Base-by-base conservation (phyloP, 495 filamentous ascomycete genomes). In the Tuber aestivum region DNA sequence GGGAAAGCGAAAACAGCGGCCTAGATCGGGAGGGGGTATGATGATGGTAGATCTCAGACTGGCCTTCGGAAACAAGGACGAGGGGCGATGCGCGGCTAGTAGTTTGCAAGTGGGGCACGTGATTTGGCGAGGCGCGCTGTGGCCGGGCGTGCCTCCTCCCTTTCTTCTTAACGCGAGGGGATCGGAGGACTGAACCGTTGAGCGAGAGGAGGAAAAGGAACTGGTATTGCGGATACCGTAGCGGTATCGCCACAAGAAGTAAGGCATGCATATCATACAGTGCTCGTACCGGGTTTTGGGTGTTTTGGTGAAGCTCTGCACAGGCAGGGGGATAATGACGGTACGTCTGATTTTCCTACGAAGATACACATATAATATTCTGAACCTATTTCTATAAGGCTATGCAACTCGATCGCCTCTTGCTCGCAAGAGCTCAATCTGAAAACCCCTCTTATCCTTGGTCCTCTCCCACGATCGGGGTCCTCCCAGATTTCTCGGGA, bases 101-200 rank as follows among this genome's bases (percentile, higher is more conserved):
- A 50, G 71, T 78, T 72, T 74, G 74, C 71, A 44, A 72, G 77
- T 65, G 74, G 73, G 78, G 71, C 78, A 79, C 78, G 78, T 79
- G 78, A 79, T 78, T 72, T 79, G 78, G 78, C 76, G 78, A 65
- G 9, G 56, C 56, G 56, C 56, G 56, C 56, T 65, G n/a, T 65
- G 32, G n/a, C 7, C 32, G 12, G 56, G 56, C 56, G 56, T 65
- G 56, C 32, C 27, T 65, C 23, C 48, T 56, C 6, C 8, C 23
- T n/a, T 27, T 65, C 2, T 27, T 10, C 23, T 27, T 56, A 40
- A 40, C 38, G 23, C 48, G 6, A 61, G 56, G 32, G 27, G n/a
- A 32, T 35, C 6, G 56, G 18, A 32, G 32, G 56, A 7, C 27
- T 32, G 27, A 65, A 27, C 12, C 12, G 27, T 32, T 32, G 56